These are phyloP conservation scores for Pilasporangium apinafurcum DNA, from an alignment of 352 stramenopile species.

Conservation along the genomic window DNA sequence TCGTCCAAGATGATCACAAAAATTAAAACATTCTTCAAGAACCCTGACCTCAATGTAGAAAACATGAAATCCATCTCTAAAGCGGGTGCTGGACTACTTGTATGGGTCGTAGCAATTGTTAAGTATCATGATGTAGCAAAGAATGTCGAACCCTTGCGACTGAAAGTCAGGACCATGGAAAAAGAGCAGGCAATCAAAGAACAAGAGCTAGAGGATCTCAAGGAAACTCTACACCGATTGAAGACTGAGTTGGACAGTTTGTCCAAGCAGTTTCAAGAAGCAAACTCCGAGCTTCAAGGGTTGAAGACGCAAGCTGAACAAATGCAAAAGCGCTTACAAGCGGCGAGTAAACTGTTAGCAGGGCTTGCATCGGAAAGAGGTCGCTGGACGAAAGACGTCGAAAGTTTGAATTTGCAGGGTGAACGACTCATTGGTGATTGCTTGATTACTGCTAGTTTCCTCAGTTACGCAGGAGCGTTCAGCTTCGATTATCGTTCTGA, in stretches of 20 bases:
- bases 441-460: constrained; percentile 85
- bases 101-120: constrained; percentile 93
- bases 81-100: constrained; percentile 85
- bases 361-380: constrained; percentile 88
- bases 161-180: constrained; percentile 91
- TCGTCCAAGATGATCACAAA: constrained; percentile 93
- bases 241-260: constrained; percentile 87
- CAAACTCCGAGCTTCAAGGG: constrained; percentile 89
- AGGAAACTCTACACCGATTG: constrained; percentile 79
- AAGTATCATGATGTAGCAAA: constrained; percentile 96
- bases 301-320: constrained; percentile 90
- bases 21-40: constrained; percentile 93
- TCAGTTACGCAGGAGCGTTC: constrained; percentile 89
- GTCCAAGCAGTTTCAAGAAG: constrained; percentile 88
- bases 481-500: constrained; percentile 88
- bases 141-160: constrained; percentile 90
- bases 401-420: constrained; percentile 74
- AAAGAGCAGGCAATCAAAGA: constrained; percentile 92
- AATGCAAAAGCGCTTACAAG: constrained; percentile 92
- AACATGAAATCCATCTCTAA: constrained; percentile 94
- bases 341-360: constrained; percentile 90
- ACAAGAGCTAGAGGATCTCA: constrained; percentile 78
- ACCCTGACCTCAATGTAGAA: constrained; percentile 91
- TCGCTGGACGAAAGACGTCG: constrained; percentile 92
- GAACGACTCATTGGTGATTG: constrained; percentile 88